phyloP scores from a whole-genome alignment of 2,329 filamentous ascomycete species.

The Trichoderma sp. region DNA sequence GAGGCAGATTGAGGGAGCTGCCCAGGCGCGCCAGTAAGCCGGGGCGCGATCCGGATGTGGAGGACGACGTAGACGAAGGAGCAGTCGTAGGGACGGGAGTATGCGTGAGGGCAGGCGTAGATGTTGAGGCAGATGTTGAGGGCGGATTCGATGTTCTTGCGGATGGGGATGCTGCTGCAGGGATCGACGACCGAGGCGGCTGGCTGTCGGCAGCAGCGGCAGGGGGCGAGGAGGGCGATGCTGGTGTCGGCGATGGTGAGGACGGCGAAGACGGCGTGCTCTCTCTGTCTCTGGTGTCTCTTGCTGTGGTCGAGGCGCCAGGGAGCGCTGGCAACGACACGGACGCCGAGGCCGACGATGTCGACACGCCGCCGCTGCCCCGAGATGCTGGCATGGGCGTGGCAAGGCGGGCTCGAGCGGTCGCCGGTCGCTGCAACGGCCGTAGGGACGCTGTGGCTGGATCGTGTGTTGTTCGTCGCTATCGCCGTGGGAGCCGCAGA shows the following conservation, averaged over 20 bases:
- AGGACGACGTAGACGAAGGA: conserved; percentile 29
- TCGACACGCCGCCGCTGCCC: conserved; percentile 27
- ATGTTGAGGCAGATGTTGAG: neutral
- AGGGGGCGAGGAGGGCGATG: conserved; percentile 24
- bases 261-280: neutral
- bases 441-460: neutral
- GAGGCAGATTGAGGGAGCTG: conserved; percentile 45
- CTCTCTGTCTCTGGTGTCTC: neutral
- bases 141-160: neutral
- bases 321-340: conserved; percentile 28
- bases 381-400: conserved; percentile 28
- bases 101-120: neutral
- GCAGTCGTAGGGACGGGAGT: neutral
- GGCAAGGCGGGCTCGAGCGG: conserved; percentile 5
- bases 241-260: conserved; percentile 25
- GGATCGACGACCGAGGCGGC: neutral
- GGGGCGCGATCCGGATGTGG: conserved; percentile 36
- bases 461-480: conserved; percentile 1
- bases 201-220: neutral
- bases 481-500: neutral
- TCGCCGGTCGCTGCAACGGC: conserved; percentile 4
- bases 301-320: neutral
- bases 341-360: conserved; percentile 27
- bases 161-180: neutral
- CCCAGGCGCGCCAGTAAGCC: conserved; percentile 55